Percentiles rank a stretch among this genome's conserved stretches.
Conservation (phyloP, 2,329 filamentous ascomycete species). For the Diaporthe caulivora region DNA sequence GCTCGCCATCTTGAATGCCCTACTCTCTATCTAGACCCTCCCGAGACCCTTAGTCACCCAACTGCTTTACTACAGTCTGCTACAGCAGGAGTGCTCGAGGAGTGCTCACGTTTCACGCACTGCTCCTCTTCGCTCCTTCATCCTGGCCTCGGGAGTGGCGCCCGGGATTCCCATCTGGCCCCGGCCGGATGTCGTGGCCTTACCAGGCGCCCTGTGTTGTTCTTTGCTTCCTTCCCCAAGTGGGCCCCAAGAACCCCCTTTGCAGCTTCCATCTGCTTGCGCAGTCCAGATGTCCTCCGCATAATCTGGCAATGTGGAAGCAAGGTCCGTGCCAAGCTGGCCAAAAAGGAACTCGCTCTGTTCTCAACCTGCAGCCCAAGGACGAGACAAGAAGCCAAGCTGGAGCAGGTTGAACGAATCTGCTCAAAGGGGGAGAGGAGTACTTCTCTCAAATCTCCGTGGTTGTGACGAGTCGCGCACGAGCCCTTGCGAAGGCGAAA, state of each 20-base stretch:
- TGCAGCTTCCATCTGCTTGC: not conserved
- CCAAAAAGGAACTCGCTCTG: not conserved
- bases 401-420: not conserved
- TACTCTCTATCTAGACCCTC: not conserved
- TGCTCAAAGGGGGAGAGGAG: not conserved
- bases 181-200: slow-evolving; percentile 5
- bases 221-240: not conserved
- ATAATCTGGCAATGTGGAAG: not conserved
- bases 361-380: not conserved
- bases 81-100: not conserved
- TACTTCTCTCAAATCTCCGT: not conserved
- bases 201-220: not conserved
- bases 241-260: not conserved
- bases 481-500: not conserved
- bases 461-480: slow-evolving; percentile 22
- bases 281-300: not conserved
- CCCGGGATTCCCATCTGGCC: not conserved
- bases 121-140: slow-evolving; percentile 15
- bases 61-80: not conserved
- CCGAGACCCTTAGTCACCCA: too few relatives aligned
- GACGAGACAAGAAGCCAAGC: not conserved
- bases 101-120: slow-evolving; percentile 12
- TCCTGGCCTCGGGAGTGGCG: slow-evolving; percentile 21
- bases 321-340: not conserved
- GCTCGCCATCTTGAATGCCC: not conserved